Conservation (phyloP, 176 grass and related monocot genomes). For the Zoysia pacifica region DNA sequence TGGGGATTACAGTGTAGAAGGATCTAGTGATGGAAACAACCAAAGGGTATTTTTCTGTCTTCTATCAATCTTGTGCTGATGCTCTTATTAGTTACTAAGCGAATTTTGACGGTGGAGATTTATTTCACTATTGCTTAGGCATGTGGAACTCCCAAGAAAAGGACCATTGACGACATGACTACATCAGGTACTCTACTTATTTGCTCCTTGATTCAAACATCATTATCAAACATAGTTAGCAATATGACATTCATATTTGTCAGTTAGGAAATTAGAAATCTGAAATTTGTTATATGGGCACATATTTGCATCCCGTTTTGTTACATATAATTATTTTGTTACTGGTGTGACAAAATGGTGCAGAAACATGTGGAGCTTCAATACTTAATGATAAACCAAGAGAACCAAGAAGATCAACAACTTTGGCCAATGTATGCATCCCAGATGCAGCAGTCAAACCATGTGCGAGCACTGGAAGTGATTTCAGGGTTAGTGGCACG, state of each 20-base stretch:
- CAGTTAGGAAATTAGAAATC: background rate
- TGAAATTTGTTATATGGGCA: background rate
- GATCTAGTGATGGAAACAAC: constrained; percentile 64
- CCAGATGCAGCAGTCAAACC: constrained; percentile 45
- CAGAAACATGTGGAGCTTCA: constrained; percentile 44
- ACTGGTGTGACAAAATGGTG: constrained; percentile 29
- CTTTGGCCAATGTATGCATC: constrained; percentile 38
- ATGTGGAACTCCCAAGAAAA: constrained; percentile 52
- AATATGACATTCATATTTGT: background rate
- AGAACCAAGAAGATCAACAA: constrained; percentile 43
- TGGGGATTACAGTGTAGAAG: constrained; percentile 65
- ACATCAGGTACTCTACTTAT: constrained; percentile 47
- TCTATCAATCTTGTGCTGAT: background rate
- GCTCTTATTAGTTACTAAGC: background rate
- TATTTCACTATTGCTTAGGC: constrained; percentile 39
- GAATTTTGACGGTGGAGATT: constrained; percentile 1
- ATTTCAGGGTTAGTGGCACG: constrained; percentile 45
- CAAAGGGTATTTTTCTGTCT: constrained; percentile 34
- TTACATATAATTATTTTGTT: background rate
- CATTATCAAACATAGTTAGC: background rate
- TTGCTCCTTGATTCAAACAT: background rate
- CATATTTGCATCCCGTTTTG: constrained; percentile 1
- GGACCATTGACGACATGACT: constrained; percentile 41
- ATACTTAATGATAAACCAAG: constrained; percentile 37
- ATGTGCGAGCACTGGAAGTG: constrained; percentile 37